Evolutionary conservation across 352 stramenopile genomes (phyloP).

Genomic region (Pythium aristosporum): DNA sequence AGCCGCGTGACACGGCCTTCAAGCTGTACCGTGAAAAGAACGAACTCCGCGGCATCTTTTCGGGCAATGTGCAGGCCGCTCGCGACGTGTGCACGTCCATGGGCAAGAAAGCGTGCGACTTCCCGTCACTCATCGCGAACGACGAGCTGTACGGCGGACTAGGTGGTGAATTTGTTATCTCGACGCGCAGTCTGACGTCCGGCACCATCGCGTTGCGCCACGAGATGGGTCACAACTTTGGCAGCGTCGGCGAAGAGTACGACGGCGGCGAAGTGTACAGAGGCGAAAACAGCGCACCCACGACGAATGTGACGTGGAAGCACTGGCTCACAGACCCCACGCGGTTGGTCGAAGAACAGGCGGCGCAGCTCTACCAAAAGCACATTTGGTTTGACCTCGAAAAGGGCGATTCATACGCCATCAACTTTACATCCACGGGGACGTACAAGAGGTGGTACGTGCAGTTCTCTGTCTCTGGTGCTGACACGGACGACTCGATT

Average conservation of each 20-base stretch:
- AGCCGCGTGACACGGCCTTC: conserved; percentile 13
- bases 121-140: conserved; percentile 39
- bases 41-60: conserved; percentile 25
- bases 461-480: conserved; percentile 28
- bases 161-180: conserved; percentile 43
- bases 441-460: conserved; percentile 34
- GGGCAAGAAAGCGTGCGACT: conserved; percentile 26
- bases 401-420: conserved; percentile 28
- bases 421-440: conserved; percentile 35
- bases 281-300: conserved; percentile 31
- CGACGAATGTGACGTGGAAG: conserved; percentile 20
- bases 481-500: conserved; percentile 33
- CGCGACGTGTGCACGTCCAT: conserved; percentile 21
- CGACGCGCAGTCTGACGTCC: conserved; percentile 27
- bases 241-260: conserved; percentile 44
- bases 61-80: conserved; percentile 11
- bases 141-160: conserved; percentile 39
- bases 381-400: conserved; percentile 43
- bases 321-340: conserved; percentile 37
- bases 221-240: conserved; percentile 45
- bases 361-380: conserved; percentile 29
- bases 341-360: conserved; percentile 26
- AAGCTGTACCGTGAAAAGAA: conserved; percentile 16
- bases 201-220: conserved; percentile 38
- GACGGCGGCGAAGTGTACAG: conserved; percentile 38